phyloP scores from a whole-genome alignment of 768 basidiomycete species.

The Leccinum incarnatum region DNA sequence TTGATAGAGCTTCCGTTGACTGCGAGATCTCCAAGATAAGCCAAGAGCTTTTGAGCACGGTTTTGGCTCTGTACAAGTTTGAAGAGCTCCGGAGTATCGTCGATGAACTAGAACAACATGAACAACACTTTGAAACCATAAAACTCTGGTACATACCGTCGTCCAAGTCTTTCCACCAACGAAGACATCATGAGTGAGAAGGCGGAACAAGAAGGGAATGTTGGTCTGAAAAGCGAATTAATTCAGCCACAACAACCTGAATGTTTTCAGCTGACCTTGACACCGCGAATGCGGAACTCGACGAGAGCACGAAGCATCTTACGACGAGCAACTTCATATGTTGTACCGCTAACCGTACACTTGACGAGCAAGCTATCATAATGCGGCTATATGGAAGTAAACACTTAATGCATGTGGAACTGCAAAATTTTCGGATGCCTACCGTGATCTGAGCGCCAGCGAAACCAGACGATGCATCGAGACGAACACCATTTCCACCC shows the following conservation, averaged over 20 bases:
- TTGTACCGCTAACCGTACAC: constrained; percentile 92
- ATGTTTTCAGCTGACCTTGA: constrained; percentile 58
- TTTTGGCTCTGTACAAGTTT: constrained; percentile 97
- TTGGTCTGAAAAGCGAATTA: constrained; percentile 65
- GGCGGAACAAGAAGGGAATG: constrained; percentile 98
- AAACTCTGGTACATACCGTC: constrained; percentile 50
- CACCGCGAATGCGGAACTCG: constrained; percentile 98
- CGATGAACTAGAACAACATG: constrained; percentile 74
- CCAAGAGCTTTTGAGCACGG: constrained; percentile 94
- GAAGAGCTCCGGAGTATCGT: constrained; percentile 99
- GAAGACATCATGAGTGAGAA: constrained; percentile 95
- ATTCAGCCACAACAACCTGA: not conserved
- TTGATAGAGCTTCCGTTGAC: constrained; percentile 99
- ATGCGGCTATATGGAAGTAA: constrained; percentile 62
- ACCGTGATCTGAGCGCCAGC: constrained; percentile 99
- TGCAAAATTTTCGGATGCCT: constrained; percentile 24
- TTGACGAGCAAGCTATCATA: constrained; percentile 98
- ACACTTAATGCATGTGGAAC: constrained; percentile 4
- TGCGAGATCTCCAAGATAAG: constrained; percentile 95
- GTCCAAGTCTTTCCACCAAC: constrained; percentile 98
- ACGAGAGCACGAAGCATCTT: constrained; percentile 99
- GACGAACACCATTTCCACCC: constrained; percentile 96
- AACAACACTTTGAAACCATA: not conserved
- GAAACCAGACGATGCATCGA: constrained; percentile 96
- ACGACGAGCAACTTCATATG: constrained; percentile 96